A percentile compares a stretch with the other conserved stretches of the same genome.
Conservation (phyloP, 306 rosid species). For the Delonix regia region DNA sequence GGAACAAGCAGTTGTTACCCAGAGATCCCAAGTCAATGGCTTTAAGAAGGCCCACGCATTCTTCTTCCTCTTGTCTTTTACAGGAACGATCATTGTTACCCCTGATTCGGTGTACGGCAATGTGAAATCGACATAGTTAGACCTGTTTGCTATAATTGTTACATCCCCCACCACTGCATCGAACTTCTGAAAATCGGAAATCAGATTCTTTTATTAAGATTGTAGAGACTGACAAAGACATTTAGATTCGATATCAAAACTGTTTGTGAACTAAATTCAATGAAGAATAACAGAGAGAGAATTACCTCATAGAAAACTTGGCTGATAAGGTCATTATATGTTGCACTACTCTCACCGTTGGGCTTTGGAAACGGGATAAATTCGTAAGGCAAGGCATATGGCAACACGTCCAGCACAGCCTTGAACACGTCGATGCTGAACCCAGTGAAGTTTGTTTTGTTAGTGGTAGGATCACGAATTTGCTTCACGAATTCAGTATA, state of each 20-base stretch:
- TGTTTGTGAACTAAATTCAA: too few species aligned
- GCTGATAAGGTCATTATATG: conserved; percentile 42
- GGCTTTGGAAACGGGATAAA: conserved; percentile 42
- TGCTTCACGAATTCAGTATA: conserved; percentile 41
- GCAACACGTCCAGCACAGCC: conserved; percentile 43
- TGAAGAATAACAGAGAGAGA: background rate
- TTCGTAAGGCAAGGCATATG: conserved; percentile 45
- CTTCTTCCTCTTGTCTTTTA: conserved; percentile 33
- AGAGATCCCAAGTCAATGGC: conserved; percentile 60
- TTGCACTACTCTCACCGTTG: conserved; percentile 32
- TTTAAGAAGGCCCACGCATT: conserved; percentile 66
- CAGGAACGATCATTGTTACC: conserved; percentile 61
- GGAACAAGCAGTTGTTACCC: conserved; percentile 50
- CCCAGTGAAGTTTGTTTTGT: conserved; percentile 35
- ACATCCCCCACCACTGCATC: conserved; percentile 55
- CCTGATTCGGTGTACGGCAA: conserved; percentile 69
- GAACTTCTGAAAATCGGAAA: conserved; percentile 39
- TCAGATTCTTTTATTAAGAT: background rate
- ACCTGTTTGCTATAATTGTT: conserved; percentile 53
- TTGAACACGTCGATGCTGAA: conserved; percentile 60
- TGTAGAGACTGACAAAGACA: too few species aligned
- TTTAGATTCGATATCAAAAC: too few species aligned
- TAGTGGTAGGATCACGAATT: background rate
- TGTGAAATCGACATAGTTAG: conserved; percentile 58
- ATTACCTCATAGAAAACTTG: conserved; percentile 56